phyloP scores from a whole-genome alignment of 495 filamentous ascomycete genomes.

The Xylaria venustula region DNA sequence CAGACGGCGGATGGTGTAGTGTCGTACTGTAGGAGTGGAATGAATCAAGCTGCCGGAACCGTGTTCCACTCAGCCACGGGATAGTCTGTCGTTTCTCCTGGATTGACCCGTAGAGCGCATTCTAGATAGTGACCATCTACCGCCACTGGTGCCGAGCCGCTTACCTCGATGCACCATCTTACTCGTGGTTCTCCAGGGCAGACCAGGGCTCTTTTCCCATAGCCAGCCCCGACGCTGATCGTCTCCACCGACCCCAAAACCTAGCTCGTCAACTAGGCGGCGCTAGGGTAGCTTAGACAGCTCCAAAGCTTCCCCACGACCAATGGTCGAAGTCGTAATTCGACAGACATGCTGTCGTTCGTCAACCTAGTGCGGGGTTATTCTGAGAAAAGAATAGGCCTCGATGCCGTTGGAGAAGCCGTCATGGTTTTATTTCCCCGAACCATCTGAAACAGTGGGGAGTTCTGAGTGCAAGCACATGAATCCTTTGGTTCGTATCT shows the following conservation, averaged over 20 bases:
- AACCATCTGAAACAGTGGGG: neutral
- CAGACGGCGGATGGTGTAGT: neutral
- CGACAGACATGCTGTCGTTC: neutral
- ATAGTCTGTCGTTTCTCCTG: neutral
- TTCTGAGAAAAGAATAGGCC: neutral
- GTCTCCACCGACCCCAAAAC: slow-evolving; percentile 5
- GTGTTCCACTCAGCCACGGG: neutral
- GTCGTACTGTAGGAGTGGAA: too few relatives aligned
- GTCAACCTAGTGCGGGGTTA: slow-evolving; percentile 2
- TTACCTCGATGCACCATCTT: slow-evolving; percentile 2
- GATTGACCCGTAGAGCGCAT: neutral
- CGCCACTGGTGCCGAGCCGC: slow-evolving; percentile 28
- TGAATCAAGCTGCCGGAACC: neutral
- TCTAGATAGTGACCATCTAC: slow-evolving; percentile 21
- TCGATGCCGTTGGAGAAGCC: slow-evolving; percentile 16
- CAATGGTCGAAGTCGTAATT: neutral
- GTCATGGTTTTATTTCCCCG: neutral
- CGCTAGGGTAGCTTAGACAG: neutral
- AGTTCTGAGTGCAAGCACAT: neutral
- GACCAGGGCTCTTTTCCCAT: slow-evolving; percentile 15
- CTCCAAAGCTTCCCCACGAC: neutral
- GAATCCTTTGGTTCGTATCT: neutral
- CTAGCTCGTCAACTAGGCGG: neutral
- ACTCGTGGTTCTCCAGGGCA: slow-evolving; percentile 11
- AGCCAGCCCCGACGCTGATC: slow-evolving; percentile 12